Evolutionary conservation across 75 land plant genomes (phyloP).

Genomic region (Pinus albicaulis): DNA sequence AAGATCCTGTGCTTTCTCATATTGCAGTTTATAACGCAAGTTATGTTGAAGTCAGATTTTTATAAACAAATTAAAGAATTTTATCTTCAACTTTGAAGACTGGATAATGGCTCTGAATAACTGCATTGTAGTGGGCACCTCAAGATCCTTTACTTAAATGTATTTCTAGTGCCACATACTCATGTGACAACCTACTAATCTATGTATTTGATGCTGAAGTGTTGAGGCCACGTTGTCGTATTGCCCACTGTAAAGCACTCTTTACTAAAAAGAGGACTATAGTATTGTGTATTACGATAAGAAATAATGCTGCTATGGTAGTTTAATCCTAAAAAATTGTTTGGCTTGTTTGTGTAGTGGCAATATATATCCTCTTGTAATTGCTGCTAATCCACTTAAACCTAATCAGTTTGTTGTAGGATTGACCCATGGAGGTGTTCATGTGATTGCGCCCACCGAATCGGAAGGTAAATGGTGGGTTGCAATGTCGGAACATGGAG

Average conservation of each 20-base stretch:
- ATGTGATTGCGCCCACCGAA: constrained; percentile 30
- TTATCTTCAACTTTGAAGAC: no score
- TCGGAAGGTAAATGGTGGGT: no score
- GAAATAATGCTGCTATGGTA: not conserved
- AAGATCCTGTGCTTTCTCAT: constrained; percentile 8
- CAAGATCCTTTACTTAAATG: constrained; percentile 39
- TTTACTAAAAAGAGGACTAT: not conserved
- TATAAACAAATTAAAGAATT: no score
- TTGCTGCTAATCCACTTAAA: constrained; percentile 56
- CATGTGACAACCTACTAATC: constrained; percentile 56
- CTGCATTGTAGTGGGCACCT: constrained; percentile 35
- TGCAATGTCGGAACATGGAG: constrained; percentile 19
- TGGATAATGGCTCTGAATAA: no score
- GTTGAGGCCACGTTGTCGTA: constrained; percentile 43
- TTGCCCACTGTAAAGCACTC: constrained; percentile 22
- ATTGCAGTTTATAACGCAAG: not conserved
- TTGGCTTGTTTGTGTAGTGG: constrained; percentile 17
- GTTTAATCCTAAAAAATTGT: not conserved
- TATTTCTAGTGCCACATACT: constrained; percentile 61
- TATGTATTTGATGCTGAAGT: constrained; percentile 55
- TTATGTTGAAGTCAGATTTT: no score
- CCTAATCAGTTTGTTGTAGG: constrained; percentile 41
- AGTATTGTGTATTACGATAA: no score
- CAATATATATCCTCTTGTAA: constrained; percentile 36
- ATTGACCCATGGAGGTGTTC: constrained; percentile 48